Percentiles rank a stretch among this genome's conserved stretches.
These are phyloP conservation scores for Anaeromyces robustus DNA, from an alignment of 192 early-diverging fungal species.

Conservation along the genomic window DNA sequence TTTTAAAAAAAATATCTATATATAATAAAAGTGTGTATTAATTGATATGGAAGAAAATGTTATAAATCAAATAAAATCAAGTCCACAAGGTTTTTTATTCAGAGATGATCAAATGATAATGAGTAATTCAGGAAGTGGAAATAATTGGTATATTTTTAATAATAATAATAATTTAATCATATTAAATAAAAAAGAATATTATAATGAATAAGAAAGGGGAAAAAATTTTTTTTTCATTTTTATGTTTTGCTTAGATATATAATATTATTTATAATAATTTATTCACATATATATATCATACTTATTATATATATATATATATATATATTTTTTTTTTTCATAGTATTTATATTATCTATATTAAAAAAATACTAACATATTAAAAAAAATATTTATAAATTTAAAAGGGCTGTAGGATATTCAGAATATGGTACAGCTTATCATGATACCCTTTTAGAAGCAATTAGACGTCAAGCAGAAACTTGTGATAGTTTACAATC, in stretches of 20 bases:
- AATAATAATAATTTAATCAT: neutral
- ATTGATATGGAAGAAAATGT: constrained; percentile 46
- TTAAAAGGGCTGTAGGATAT: constrained; percentile 29
- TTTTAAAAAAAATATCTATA: too few relatives aligned
- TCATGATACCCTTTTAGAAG: constrained; percentile 19
- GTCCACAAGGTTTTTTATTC: constrained; percentile 23
- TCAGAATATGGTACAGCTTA: constrained; percentile 21
- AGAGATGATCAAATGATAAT: constrained; percentile 19
- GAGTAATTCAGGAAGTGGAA: constrained; percentile 30
- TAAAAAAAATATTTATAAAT: too few relatives aligned
- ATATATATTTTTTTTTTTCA: too few relatives aligned
- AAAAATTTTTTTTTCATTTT: too few relatives aligned
- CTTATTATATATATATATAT: too few relatives aligned
- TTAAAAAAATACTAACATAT: too few relatives aligned
- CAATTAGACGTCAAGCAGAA: constrained; percentile 26
- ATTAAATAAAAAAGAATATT: neutral
- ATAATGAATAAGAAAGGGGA: too few relatives aligned
- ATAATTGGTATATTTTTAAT: constrained; percentile 29
- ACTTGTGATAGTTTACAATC: constrained; percentile 32
- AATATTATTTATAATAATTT: too few relatives aligned
- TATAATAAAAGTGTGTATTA: constrained; percentile 18
- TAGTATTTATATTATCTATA: too few relatives aligned
- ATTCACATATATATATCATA: too few relatives aligned
- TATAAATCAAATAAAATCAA: constrained; percentile 16
- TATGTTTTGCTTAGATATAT: too few relatives aligned